Conservation (phyloP, 208 protist genomes). For the Blechomonas ayalai region DNA sequence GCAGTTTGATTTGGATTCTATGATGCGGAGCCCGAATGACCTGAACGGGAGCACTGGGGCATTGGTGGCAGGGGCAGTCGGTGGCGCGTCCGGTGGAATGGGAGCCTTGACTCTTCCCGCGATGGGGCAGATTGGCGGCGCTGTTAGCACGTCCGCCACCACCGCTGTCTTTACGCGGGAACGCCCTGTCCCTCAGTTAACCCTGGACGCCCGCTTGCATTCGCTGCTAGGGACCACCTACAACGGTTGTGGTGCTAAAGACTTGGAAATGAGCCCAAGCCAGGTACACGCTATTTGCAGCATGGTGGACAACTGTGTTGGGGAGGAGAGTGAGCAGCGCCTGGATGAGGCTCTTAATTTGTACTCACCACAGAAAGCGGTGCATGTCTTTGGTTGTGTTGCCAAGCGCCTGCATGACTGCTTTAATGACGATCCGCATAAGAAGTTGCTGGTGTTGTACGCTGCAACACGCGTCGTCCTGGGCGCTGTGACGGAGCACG, state of each 20-base stretch:
- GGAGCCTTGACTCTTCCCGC: slow-evolving; percentile 37
- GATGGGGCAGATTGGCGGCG: slow-evolving; percentile 30
- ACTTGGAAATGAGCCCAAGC: slow-evolving; percentile 50
- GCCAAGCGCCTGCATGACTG: slow-evolving; percentile 73
- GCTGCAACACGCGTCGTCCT: slow-evolving; percentile 68
- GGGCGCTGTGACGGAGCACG: slow-evolving; percentile 20
- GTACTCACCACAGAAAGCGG: slow-evolving; percentile 51
- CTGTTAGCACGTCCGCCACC: slow-evolving; percentile 7
- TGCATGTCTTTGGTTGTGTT: slow-evolving; percentile 73
- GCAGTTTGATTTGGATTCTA: slow-evolving; percentile 28
- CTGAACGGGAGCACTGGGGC: slow-evolving; percentile 22
- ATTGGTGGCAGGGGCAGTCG: slow-evolving; percentile 22
- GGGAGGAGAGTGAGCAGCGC: slow-evolving; percentile 35
- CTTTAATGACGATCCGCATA: slow-evolving; percentile 76
- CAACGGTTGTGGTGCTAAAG: slow-evolving; percentile 56
- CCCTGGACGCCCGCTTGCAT: slow-evolving; percentile 57
- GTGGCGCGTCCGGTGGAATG: slow-evolving; percentile 3
- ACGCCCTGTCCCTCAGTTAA: slow-evolving; percentile 51
- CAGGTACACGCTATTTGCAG: slow-evolving; percentile 65
- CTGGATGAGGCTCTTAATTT: slow-evolving; percentile 53
- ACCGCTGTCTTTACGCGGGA: slow-evolving; percentile 34
- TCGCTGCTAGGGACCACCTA: slow-evolving; percentile 61
- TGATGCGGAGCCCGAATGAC: slow-evolving; percentile 24
- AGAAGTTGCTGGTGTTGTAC: slow-evolving; percentile 73
- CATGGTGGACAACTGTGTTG: slow-evolving; percentile 59